Percentiles rank a stretch among this genome's conserved stretches.
phyloP scores from a whole-genome alignment of 306 rosid species.

The Astragalus glycyphyllos region DNA sequence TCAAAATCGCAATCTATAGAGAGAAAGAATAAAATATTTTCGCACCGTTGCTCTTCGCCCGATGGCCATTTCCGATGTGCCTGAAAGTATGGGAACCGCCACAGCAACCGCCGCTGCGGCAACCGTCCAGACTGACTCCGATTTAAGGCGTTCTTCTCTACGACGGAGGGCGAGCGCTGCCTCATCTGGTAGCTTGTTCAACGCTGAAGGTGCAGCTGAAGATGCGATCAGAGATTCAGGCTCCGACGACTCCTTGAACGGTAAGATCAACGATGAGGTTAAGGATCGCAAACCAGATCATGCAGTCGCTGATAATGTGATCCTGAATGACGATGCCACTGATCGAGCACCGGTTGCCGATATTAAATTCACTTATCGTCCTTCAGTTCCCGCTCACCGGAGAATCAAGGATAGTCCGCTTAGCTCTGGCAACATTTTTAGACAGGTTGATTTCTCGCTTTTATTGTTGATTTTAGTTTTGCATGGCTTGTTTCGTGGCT shows the following conservation, averaged over 20 bases:
- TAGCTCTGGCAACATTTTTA: constrained; percentile 85
- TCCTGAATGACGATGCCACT: constrained; percentile 23
- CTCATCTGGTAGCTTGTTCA: constrained; percentile 30
- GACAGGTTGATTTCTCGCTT: constrained; percentile 59
- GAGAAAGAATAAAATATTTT: neutral
- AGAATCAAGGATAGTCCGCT: constrained; percentile 83
- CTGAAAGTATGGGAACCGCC: constrained; percentile 45
- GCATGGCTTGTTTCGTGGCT: constrained; percentile 38
- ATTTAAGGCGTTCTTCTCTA: constrained; percentile 57
- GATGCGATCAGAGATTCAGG: constrained; percentile 44
- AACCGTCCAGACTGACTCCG: constrained; percentile 44
- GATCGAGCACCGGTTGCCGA: constrained; percentile 40
- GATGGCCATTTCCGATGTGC: constrained; percentile 71
- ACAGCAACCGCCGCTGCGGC: constrained; percentile 26
- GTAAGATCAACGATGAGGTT: constrained; percentile 43
- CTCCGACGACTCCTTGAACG: constrained; percentile 42
- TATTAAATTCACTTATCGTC: constrained; percentile 63
- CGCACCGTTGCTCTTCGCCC: constrained; percentile 21
- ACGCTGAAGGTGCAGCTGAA: constrained; percentile 36
- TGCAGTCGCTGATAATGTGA: constrained; percentile 24
- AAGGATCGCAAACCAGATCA: constrained; percentile 48
- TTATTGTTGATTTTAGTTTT: constrained; percentile 3
- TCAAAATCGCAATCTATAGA: neutral
- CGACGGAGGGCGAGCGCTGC: constrained; percentile 55
- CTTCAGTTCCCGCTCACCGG: constrained; percentile 87